Evolutionary conservation across 1,284 basidiomycete species (phyloP).

Genomic region (Puccinia coronata): DNA sequence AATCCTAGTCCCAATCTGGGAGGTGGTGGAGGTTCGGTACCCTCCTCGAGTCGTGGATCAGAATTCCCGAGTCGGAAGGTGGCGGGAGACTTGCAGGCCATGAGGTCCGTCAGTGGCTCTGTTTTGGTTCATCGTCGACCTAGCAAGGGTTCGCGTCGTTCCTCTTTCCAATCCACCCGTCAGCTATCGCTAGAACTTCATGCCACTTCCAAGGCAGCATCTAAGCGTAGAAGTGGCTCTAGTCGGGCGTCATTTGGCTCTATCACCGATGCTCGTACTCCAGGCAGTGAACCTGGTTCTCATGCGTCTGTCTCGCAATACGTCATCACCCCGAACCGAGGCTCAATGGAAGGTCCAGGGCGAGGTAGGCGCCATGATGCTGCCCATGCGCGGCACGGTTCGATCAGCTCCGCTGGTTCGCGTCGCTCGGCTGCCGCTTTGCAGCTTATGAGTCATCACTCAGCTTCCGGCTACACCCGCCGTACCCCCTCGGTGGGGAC

Average conservation of each 20-base stretch:
- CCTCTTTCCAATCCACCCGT: conserved; percentile 26
- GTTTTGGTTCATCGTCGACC: conserved; percentile 19
- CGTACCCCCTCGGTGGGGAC: conserved; percentile 35
- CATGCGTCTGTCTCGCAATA: conserved; percentile 19
- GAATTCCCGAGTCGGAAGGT: conserved; percentile 62
- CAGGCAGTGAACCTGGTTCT: conserved; percentile 32
- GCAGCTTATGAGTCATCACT: conserved; percentile 23
- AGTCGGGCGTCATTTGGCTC: conserved; percentile 44
- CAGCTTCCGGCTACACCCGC: conserved; percentile 28
- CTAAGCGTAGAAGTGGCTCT: conserved; percentile 38
- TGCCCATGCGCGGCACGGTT: conserved; percentile 33
- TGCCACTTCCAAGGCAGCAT: neutral
- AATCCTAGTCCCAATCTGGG: conserved; percentile 4
- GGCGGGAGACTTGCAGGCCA: conserved; percentile 23
- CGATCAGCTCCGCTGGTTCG: conserved; percentile 40
- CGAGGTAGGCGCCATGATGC: conserved; percentile 1
- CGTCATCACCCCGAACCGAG: neutral
- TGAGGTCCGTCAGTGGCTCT: conserved; percentile 20
- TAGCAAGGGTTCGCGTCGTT: conserved; percentile 43
- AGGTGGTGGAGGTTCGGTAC: conserved; percentile 70
- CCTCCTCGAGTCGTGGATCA: conserved; percentile 67
- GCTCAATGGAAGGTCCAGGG: conserved; percentile 5
- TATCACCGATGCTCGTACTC: conserved; percentile 23
- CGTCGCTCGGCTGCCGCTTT: conserved; percentile 20
- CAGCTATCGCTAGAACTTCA: conserved; percentile 34